phyloP scores from a whole-genome alignment of 192 early-diverging fungal genomes.

The Endogone sp. region DNA sequence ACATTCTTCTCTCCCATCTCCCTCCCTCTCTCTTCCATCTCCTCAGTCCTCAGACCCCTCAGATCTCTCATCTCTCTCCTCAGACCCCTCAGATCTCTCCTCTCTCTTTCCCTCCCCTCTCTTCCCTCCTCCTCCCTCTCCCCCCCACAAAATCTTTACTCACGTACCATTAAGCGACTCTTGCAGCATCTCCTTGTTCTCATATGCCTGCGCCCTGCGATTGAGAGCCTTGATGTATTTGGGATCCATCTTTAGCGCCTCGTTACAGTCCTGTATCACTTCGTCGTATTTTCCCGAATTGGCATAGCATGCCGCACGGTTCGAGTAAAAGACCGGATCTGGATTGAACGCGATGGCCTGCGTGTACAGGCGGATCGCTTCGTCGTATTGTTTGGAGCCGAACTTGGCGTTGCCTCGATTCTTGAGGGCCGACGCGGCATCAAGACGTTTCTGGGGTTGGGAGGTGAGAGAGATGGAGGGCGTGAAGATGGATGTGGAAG shows the following conservation, averaged over 20 bases:
- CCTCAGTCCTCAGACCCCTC: too few species aligned
- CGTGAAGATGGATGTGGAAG: too few species aligned
- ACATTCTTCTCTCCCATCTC: too few species aligned
- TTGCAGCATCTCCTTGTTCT: conserved; percentile 40
- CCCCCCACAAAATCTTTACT: too few species aligned
- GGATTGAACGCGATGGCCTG: conserved; percentile 80
- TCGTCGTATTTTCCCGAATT: conserved; percentile 66
- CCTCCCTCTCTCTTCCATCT: too few species aligned
- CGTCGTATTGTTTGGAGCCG: conserved; percentile 73
- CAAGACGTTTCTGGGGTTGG: conserved; percentile 38
- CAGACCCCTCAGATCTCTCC: too few species aligned
- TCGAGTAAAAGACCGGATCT: conserved; percentile 88
- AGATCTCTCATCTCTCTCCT: too few species aligned
- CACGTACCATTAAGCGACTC: conserved; percentile 50
- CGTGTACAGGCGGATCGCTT: conserved; percentile 85
- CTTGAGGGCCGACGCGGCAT: conserved; percentile 77
- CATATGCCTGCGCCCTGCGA: conserved; percentile 55
- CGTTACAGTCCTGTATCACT: conserved; percentile 83
- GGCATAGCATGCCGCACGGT: conserved; percentile 92
- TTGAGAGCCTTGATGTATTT: conserved; percentile 82
- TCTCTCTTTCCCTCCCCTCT: too few species aligned
- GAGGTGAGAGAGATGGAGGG: not conserved
- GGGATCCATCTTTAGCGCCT: conserved; percentile 77
- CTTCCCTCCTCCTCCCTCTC: too few species aligned
- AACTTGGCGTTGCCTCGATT: conserved; percentile 86